Evolutionary conservation across 139 green algal species (phyloP), one percentile per base, ranked within the genome.

Genomic region (Coelastrella sp.): DNA sequence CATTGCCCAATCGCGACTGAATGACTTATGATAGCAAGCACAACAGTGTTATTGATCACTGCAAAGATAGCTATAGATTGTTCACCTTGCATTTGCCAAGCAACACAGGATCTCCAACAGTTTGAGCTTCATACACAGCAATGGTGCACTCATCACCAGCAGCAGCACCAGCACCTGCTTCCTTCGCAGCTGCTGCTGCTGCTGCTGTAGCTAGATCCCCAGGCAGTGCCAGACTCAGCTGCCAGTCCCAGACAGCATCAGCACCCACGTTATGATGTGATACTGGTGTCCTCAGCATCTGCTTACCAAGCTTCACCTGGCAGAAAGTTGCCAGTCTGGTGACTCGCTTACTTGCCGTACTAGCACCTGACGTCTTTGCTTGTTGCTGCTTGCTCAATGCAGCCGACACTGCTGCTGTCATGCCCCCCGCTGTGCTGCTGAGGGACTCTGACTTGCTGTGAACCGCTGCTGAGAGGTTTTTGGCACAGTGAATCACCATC

Each of bases 241-340:
- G 63, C 77, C 77, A 84, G 38, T 74, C 71, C 77, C 57, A 73
- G 8, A 84, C 77, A 43, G 77, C 57, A 59, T 74, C 59, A 51
- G 41, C 77, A 34, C 30, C 48, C 30, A 30, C 48, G 13, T n/a
- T 34, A 53, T 84, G 77, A 45, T 84, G 60, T 0, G 43, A 23
- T 2, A 84, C 37, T 2, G 77, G 77, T 21, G 77, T 84, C 27
- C 77, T 59, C 37, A 84, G 59, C 37, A 84, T 25, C 38, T 50
- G 40, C 13, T 30, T 48, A 6, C 43, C 30, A 5, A 64, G 50
- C 11, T 30, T 53, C 45, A 84, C 25, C 8, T 62, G n/a, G 7
- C 35, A 40, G n/a, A 62, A 84, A 15, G n/a, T 62, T 8, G 75
- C 43, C 48, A 66, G 34, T 27, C 67, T 40, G 11, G 7, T 19